A percentile compares a stretch with the other conserved stretches of the same genome.
phyloP scores from a whole-genome alignment of 129 eudicot genomes.

The Arctium minus region DNA sequence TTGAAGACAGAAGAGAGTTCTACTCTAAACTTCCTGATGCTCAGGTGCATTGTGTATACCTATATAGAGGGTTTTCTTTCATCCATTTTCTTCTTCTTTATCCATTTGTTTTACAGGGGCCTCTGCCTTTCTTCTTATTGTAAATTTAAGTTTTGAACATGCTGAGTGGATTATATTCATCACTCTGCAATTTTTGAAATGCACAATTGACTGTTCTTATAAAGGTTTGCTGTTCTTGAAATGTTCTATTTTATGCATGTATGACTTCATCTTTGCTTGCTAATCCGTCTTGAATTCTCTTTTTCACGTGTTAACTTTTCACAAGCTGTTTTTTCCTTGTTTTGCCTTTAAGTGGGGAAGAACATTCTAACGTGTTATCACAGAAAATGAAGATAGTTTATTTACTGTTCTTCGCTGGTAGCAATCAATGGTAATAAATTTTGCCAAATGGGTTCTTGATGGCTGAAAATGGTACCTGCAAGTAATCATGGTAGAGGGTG shows the following conservation, averaged over 20 bases:
- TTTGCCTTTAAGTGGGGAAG: neutral
- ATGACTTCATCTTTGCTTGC: neutral
- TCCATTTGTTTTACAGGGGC: slow-evolving; percentile 1
- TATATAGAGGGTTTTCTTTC: slow-evolving; percentile 8
- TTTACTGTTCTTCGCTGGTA: too few relatives aligned
- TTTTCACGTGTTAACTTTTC: neutral
- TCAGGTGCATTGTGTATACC: slow-evolving; percentile 30
- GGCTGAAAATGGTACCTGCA: neutral
- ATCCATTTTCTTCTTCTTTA: neutral
- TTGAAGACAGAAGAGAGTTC: slow-evolving; percentile 16
- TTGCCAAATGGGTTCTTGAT: neutral
- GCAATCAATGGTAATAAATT: neutral
- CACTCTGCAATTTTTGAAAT: neutral
- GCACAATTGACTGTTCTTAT: neutral
- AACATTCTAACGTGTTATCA: neutral
- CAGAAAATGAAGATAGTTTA: too few relatives aligned
- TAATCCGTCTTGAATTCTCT: neutral
- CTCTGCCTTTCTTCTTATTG: neutral
- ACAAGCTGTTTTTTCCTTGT: neutral
- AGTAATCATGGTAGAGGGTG: neutral
- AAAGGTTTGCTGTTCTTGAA: neutral
- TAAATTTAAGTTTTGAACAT: slow-evolving; percentile 7
- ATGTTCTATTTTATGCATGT: neutral
- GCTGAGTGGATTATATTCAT: neutral
- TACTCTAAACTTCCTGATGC: slow-evolving; percentile 14